Percentiles rank a stretch among this genome's conserved stretches.
Evolutionary conservation across 345 rosid species (phyloP).

Genomic region (Eucalyptus erythrocorys): DNA sequence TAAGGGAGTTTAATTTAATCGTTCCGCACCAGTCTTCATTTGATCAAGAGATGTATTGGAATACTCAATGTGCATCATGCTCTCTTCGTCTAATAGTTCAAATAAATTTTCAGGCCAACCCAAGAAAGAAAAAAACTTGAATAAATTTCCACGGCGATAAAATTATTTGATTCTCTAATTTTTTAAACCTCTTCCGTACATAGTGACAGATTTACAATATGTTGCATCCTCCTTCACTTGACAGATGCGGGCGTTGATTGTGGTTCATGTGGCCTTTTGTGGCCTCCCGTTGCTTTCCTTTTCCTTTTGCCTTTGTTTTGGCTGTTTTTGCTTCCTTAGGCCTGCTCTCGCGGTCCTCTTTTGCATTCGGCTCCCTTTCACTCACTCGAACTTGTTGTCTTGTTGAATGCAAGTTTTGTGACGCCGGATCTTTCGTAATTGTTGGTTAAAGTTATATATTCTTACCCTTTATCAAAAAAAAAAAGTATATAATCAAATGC

Average conservation of each 20-base stretch:
- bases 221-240: neutral
- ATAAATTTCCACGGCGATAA: neutral
- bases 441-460: too few relatives aligned
- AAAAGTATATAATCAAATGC: neutral
- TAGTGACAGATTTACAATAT: neutral
- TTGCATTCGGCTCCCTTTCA: too few relatives aligned
- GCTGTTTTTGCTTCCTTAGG: too few relatives aligned
- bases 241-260: too few relatives aligned
- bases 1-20: neutral
- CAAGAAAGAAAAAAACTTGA: neutral
- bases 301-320: too few relatives aligned
- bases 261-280: too few relatives aligned
- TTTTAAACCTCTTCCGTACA: neutral
- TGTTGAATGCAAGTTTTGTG: too few relatives aligned
- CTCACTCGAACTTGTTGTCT: too few relatives aligned
- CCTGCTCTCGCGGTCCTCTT: too few relatives aligned
- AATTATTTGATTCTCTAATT: neutral
- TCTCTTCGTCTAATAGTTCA: neutral
- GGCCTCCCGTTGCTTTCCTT: too few relatives aligned
- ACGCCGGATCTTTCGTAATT: too few relatives aligned
- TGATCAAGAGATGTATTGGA: neutral
- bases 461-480: too few relatives aligned
- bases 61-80: neutral
- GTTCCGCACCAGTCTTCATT: neutral
- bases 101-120: neutral